Base-by-base conservation (phyloP, 768 basidiomycete species). In the Amanita rubescens region DNA sequence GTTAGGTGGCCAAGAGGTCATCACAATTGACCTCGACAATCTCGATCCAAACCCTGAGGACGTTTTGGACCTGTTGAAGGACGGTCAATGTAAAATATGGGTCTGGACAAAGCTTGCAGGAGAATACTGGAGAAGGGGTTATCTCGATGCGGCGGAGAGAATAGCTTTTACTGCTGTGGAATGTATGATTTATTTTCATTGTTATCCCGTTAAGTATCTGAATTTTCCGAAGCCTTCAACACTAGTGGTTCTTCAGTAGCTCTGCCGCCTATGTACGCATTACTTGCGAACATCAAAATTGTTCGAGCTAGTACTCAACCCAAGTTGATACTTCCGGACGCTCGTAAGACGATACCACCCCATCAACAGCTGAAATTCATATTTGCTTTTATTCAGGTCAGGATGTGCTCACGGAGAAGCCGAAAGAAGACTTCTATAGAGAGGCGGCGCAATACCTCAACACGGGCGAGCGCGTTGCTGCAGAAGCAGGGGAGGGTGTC, bases 1-100 rank as follows among this genome's bases (percentile, higher is more conserved):
- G 62, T 75, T 90, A 5, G 84, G 84, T 34, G 81, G 84, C 6
- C 85, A 88, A 67, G 93, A 94, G 69, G 80, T 90, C 63, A 87
- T 94, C 55, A 87, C 89, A 19, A 85, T 97, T 55, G 90, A 95
- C 73, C 78, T 97, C 35, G 88, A 90, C 72, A 75, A 85, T 60
- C 83, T 98, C 48, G 87, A 90, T 67, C 82, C 83, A 3, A 84
- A 81, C 61, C 82, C 85, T 6, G 82, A 85, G 56, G 85, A 89
- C 56, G 81, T 91, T 2, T 70, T 87, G 46, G 83, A 87, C 59
- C 67, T 94, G 3, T 65, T 94, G 45, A 79, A 76, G 54, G 84
- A 88, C 27, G 85, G 85, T 0, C 80, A 84, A 52, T 89, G 85
- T 51, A 81, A 73, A 55, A 81, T 82, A 15, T 81, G 78, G 64